Conservation (phyloP, 257 asterid species). For the Linaria vulgaris region DNA sequence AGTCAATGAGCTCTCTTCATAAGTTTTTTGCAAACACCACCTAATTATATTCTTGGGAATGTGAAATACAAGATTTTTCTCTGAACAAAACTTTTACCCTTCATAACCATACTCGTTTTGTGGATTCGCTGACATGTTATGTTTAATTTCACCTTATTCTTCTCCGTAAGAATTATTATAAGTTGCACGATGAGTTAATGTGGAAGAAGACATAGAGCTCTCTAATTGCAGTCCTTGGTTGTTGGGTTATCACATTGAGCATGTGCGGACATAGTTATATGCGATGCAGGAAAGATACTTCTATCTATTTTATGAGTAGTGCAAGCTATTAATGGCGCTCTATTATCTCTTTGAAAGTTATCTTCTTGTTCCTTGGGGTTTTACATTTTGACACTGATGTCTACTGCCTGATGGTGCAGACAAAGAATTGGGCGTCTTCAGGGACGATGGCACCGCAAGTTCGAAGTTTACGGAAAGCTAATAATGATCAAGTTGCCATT, state of each 20-base stretch:
- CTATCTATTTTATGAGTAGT: constrained; percentile 5
- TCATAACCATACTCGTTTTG: not conserved
- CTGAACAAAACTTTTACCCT: not conserved
- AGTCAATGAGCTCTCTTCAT: too few relatives aligned
- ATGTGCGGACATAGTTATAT: not conserved
- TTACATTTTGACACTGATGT: constrained; percentile 24
- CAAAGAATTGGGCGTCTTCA: constrained; percentile 65
- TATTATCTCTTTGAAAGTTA: not conserved
- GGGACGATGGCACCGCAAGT: constrained; percentile 73
- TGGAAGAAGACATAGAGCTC: not conserved
- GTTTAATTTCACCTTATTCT: not conserved
- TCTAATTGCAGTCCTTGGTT: constrained; percentile 8
- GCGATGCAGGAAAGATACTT: constrained; percentile 5
- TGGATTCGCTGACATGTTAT: not conserved
- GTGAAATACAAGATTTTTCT: not conserved
- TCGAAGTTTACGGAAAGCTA: constrained; percentile 86
- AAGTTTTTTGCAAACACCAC: too few relatives aligned
- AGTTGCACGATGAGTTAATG: not conserved
- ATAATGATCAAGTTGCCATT: constrained; percentile 85
- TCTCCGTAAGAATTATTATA: too few relatives aligned
- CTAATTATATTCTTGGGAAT: not conserved
- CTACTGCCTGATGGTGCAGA: constrained; percentile 45
- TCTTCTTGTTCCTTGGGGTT: constrained; percentile 16
- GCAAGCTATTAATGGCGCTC: not conserved
- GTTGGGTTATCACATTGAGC: too few relatives aligned